Conservation (phyloP, 768 basidiomycete genomes). For the Psilocybe subaeruginosa region DNA sequence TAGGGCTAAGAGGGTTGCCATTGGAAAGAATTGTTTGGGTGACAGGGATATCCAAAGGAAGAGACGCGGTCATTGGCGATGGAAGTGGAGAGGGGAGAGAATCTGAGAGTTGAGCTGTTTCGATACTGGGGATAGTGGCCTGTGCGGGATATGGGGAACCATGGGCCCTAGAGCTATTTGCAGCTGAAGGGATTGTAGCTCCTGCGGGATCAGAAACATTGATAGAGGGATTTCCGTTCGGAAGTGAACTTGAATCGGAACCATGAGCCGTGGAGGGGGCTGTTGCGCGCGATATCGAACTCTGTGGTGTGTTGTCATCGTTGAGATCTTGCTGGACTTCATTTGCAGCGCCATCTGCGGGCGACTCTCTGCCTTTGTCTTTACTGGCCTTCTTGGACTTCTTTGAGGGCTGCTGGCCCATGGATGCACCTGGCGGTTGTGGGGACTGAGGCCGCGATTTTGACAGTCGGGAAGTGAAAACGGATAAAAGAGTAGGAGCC, state of each 20-base stretch:
- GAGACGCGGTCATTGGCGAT: conserved; percentile 44
- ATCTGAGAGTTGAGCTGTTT: conserved; percentile 39
- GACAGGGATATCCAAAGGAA: conserved; percentile 76
- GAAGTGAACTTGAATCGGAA: conserved; percentile 39
- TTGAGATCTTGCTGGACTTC: conserved; percentile 42
- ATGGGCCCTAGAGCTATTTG: conserved; percentile 27
- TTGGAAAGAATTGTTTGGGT: conserved; percentile 88
- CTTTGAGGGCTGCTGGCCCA: conserved; percentile 88
- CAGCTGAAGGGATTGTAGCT: conserved; percentile 28
- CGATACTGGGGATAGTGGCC: conserved; percentile 26
- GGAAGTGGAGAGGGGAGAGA: conserved; percentile 42
- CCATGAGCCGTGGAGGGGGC: conserved; percentile 36
- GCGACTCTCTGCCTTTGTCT: conserved; percentile 65
- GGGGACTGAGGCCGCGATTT: conserved; percentile 77
- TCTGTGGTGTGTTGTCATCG: conserved; percentile 40
- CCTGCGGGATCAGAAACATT: conserved; percentile 48
- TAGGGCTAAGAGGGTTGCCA: conserved; percentile 54
- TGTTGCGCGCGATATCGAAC: conserved; percentile 47
- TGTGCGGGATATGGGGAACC: conserved; percentile 42
- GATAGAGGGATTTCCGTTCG: conserved; percentile 48
- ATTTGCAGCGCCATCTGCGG: conserved; percentile 42
- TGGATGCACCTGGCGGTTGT: conserved; percentile 59
- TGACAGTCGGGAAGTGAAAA: conserved; percentile 70
- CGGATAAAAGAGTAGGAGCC: conserved; percentile 83
- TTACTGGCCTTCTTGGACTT: conserved; percentile 73